Conservation (phyloP, 2,329 filamentous ascomycete genomes). For the Xylariales sp. region DNA sequence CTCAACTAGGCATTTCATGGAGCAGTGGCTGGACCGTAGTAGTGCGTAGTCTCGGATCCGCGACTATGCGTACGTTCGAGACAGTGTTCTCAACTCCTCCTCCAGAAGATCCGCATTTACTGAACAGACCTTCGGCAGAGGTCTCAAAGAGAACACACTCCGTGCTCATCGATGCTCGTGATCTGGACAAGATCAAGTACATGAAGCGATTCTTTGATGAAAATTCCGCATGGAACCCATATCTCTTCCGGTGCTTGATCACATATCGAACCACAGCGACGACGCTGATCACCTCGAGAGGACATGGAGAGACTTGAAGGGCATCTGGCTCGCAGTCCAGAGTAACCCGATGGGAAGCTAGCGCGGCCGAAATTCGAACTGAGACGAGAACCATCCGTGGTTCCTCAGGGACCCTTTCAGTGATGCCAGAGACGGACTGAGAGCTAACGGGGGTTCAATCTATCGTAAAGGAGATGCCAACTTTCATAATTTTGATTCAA, state of each 20-base stretch:
- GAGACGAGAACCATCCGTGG: neutral
- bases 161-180: neutral
- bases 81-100: neutral
- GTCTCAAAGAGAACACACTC: neutral
- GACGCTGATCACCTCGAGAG: no score
- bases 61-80: neutral
- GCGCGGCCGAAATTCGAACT: neutral
- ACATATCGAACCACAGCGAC: no score
- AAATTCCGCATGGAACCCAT: neutral
- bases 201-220: neutral
- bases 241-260: neutral
- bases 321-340: neutral
- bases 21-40: neutral
- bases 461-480: neutral
- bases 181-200: neutral
- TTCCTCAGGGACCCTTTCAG: neutral
- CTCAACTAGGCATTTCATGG: neutral
- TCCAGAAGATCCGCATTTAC: neutral
- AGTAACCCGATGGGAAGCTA: neutral
- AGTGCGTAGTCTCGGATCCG: neutral
- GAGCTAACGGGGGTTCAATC: neutral
- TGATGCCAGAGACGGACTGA: neutral
- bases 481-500: neutral
- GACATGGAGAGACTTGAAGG: neutral
- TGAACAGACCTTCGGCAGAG: neutral